A percentile compares a stretch with the other conserved stretches of the same genome.
Evolutionary conservation across 129 eudicot genomes (phyloP).

Genomic region (Flaveria ramosissima): DNA sequence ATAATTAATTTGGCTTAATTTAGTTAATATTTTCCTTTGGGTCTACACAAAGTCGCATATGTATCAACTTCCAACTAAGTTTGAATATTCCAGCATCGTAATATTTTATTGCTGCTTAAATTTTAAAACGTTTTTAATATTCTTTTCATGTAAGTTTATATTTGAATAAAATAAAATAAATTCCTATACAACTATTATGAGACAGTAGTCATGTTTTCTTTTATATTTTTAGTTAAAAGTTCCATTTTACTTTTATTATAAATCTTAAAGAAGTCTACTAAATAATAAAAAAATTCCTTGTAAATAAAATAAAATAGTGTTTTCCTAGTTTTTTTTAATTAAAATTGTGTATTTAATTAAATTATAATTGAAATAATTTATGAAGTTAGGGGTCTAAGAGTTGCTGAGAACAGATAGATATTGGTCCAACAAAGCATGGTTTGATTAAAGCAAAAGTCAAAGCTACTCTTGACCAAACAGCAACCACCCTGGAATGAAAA

Average conservation of each 20-base stretch:
- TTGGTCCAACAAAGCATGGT: constrained; percentile 36
- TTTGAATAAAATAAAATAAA: background rate
- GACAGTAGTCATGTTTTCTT: background rate
- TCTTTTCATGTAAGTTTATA: too few relatives aligned
- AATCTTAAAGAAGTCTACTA: background rate
- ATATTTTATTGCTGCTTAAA: background rate
- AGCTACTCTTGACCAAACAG: constrained; percentile 44
- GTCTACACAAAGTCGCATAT: constrained; percentile 41
- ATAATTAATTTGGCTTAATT: background rate
- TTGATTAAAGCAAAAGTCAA: constrained; percentile 37
- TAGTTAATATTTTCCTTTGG: constrained; percentile 35
- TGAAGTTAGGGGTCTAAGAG: background rate
- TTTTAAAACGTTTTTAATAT: background rate
- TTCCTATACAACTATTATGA: background rate
- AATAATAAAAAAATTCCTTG: background rate
- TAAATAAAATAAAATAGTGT: background rate
- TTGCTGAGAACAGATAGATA: constrained; percentile 14
- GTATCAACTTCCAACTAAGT: constrained; percentile 29
- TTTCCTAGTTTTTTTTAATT: background rate
- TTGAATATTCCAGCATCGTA: background rate
- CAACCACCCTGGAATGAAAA: constrained; percentile 19
- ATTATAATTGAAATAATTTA: too few relatives aligned
- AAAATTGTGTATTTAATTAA: background rate
- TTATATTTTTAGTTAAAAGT: background rate
- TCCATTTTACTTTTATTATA: background rate